Percentiles rank a stretch among this genome's conserved stretches.
phyloP scores from a whole-genome alignment of 116 monocot genomes.

The Thalassia testudinum region DNA sequence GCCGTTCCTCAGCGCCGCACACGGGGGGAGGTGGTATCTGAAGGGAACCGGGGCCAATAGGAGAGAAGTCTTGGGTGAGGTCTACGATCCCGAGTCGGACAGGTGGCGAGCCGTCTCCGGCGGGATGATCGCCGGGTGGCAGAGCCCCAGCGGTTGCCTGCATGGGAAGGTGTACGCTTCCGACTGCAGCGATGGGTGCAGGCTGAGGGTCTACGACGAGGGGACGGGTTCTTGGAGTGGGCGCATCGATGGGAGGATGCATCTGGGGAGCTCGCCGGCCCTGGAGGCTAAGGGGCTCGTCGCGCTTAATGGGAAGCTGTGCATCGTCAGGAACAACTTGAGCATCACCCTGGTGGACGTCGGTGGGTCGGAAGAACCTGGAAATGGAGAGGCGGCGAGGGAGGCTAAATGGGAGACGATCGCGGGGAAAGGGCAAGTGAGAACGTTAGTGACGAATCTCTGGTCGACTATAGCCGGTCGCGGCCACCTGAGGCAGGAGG shows the following conservation, averaged over 20 bases:
- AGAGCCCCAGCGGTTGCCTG: conserved; percentile 36
- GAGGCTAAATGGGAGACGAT: conserved; percentile 36
- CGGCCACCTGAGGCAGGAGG: conserved; percentile 22
- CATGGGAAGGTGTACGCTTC: conserved; percentile 28
- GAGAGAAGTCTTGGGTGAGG: conserved; percentile 52
- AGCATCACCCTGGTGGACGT: conserved; percentile 55
- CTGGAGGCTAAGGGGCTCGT: conserved; percentile 51
- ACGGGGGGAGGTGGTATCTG: conserved; percentile 44
- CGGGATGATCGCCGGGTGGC: conserved; percentile 53
- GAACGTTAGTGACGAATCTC: conserved; percentile 32
- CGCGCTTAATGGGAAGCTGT: conserved; percentile 34
- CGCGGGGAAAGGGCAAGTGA: conserved; percentile 33
- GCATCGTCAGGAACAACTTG: conserved; percentile 52
- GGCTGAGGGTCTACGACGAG: conserved; percentile 38
- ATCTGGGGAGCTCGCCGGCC: conserved; percentile 34
- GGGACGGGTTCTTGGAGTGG: conserved; percentile 22
- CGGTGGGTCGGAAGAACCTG: neutral
- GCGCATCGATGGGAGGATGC: conserved; percentile 32
- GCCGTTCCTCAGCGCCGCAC: conserved; percentile 45
- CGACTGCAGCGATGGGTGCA: conserved; percentile 61
- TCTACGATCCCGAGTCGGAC: conserved; percentile 26
- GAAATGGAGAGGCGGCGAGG: neutral
- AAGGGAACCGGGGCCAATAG: conserved; percentile 43
- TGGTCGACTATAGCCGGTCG: conserved; percentile 34
- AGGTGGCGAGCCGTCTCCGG: conserved; percentile 24